phyloP scores from a whole-genome alignment of 495 filamentous ascomycete genomes.

The Letharia columbiana region DNA sequence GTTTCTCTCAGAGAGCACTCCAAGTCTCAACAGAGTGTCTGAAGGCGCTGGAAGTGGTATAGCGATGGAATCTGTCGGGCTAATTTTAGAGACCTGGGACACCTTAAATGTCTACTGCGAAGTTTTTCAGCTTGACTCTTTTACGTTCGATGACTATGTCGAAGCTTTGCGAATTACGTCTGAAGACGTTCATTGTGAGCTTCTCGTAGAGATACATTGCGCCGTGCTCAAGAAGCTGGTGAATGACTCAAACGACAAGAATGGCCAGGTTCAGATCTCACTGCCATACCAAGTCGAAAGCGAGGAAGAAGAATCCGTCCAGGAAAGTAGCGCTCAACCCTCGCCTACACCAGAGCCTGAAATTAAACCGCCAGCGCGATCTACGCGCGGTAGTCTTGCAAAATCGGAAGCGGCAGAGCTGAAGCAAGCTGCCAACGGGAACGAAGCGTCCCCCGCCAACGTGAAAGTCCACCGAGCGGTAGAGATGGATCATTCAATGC shows the following conservation, averaged over 20 bases:
- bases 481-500: slow-evolving; percentile 53
- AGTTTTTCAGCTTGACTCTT: slow-evolving; percentile 86
- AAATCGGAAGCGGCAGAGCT: slow-evolving; percentile 65
- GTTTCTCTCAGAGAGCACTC: slow-evolving; percentile 56
- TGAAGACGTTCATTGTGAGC: slow-evolving; percentile 70
- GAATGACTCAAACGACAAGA: slow-evolving; percentile 55
- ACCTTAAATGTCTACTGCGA: slow-evolving; percentile 94
- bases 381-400: slow-evolving; percentile 75
- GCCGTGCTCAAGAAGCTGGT: slow-evolving; percentile 83
- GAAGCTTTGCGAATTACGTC: slow-evolving; percentile 77
- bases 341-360: slow-evolving; percentile 55
- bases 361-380: slow-evolving; percentile 54
- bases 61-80: slow-evolving; percentile 68
- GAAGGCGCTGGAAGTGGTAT: slow-evolving; percentile 40
- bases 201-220: slow-evolving; percentile 88
- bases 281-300: slow-evolving; percentile 68
- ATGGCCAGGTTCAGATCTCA: slow-evolving; percentile 68
- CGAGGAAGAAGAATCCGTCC: slow-evolving; percentile 42
- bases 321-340: slow-evolving; percentile 43
- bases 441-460: slow-evolving; percentile 30
- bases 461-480: slow-evolving; percentile 61
- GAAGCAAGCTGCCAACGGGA: slow-evolving; percentile 37
- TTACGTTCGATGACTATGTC: slow-evolving; percentile 93
- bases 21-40: slow-evolving; percentile 30
- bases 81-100: slow-evolving; percentile 84